These are phyloP conservation scores for Dactylellina drechsleri DNA, from an alignment of 2,329 filamentous ascomycete genomes.

Conservation along the genomic window DNA sequence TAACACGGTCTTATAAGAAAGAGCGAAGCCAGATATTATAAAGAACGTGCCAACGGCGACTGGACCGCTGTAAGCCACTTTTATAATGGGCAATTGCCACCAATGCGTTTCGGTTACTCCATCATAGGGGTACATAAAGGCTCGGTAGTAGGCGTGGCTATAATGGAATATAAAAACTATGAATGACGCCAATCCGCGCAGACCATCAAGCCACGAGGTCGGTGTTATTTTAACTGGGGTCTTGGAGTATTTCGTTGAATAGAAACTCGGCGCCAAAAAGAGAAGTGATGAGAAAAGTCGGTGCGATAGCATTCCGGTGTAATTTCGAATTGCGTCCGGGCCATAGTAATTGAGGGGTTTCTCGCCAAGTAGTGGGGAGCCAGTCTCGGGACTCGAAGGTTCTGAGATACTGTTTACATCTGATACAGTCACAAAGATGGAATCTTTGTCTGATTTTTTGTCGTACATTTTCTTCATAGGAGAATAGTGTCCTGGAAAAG, in stretches of 20 bases:
- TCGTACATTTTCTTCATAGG: conserved; percentile 9
- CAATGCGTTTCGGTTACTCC: conserved; percentile 57
- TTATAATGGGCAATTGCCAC: conserved; percentile 65
- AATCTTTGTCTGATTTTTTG: conserved; percentile 7
- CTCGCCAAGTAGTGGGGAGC: not conserved
- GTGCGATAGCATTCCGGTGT: conserved; percentile 7
- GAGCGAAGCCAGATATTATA: conserved; percentile 66
- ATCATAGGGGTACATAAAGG: conserved; percentile 61
- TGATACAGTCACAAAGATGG: conserved; percentile 5
- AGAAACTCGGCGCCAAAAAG: conserved; percentile 30
- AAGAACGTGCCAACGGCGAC: conserved; percentile 68
- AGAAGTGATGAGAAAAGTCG: conserved; percentile 1
- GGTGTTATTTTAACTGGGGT: conserved; percentile 26
- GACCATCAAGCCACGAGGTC: conserved; percentile 60
- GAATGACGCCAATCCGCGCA: conserved; percentile 65
- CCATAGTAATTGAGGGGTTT: conserved; percentile 2
- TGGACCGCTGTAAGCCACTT: conserved; percentile 64
- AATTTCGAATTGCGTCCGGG: conserved; percentile 3
- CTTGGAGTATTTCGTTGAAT: conserved; percentile 30
- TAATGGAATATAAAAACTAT: conserved; percentile 66
- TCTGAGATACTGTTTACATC: conserved; percentile 5
- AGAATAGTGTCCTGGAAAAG: not conserved
- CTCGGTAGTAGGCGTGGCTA: conserved; percentile 63
- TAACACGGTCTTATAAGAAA: conserved; percentile 64
- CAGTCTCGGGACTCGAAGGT: not conserved